A percentile compares a stretch with the other conserved stretches of the same genome.
Conservation (phyloP, 495 filamentous ascomycete species). For the Achaetomiella virescens region DNA sequence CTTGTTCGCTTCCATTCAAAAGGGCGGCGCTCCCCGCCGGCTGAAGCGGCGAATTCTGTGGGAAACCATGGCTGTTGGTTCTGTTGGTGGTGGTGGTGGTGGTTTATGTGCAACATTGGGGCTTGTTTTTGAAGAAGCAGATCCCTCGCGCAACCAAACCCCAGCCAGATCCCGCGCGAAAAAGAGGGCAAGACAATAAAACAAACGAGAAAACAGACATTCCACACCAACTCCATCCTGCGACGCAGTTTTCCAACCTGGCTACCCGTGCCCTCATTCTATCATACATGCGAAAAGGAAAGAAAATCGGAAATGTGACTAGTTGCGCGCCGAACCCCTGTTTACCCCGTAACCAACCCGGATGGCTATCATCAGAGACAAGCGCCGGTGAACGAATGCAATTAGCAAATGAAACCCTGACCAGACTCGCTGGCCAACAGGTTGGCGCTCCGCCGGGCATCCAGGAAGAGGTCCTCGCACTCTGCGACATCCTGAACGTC, state of each 20-base stretch:
- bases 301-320: conserved; percentile 36
- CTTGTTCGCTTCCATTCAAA: conserved; percentile 8
- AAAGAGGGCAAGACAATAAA: conserved; percentile 5
- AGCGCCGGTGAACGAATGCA: conserved; percentile 5
- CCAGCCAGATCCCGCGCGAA: conserved; percentile 12
- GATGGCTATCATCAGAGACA: background rate
- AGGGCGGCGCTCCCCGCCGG: background rate
- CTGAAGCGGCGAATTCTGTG: background rate
- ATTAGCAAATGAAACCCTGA: conserved; percentile 53
- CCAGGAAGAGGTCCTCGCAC: conserved; percentile 83
- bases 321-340: conserved; percentile 23
- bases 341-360: background rate
- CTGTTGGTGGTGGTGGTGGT: background rate
- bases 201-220: conserved; percentile 9
- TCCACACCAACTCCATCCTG: conserved; percentile 25
- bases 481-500: conserved; percentile 80
- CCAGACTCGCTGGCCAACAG: conserved; percentile 60
- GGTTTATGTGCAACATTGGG: background rate
- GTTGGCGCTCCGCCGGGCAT: conserved; percentile 74
- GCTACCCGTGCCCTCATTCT: conserved; percentile 23
- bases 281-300: conserved; percentile 30
- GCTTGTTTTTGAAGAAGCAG: conserved; percentile 3
- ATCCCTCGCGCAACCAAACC: conserved; percentile 4
- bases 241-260: conserved; percentile 25
- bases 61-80: background rate